Conservation (phyloP, 192 early-diverging fungal species). For the Coemansia sp. region DNA sequence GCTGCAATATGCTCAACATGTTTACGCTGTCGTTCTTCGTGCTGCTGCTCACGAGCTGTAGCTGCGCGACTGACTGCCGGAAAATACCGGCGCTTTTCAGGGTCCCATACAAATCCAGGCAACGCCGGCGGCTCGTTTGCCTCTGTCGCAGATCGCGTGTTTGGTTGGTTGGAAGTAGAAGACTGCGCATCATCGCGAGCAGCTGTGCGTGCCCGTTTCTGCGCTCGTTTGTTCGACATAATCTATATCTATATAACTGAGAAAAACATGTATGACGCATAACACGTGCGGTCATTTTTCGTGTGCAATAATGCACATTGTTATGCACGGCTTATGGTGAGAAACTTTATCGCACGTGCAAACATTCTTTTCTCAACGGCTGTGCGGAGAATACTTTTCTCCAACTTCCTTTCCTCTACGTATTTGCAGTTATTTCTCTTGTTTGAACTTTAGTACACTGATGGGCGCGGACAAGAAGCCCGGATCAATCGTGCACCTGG, state of each 20-base stretch:
- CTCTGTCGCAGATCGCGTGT: neutral
- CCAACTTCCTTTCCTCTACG: neutral
- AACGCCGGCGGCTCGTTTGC: constrained; percentile 14
- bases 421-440: constrained; percentile 1
- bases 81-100: constrained; percentile 39
- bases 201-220: constrained; percentile 14
- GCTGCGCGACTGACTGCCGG: constrained; percentile 32
- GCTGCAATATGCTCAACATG: constrained; percentile 5
- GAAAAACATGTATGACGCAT: too few relatives aligned
- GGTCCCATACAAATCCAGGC: constrained; percentile 49
- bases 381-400: neutral
- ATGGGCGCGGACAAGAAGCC: constrained; percentile 30
- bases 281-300: too few relatives aligned
- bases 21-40: constrained; percentile 18
- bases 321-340: constrained; percentile 3
- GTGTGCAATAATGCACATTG: neutral
- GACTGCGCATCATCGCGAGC: neutral
- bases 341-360: neutral
- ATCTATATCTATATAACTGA: neutral
- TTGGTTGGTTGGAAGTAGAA: neutral
- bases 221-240: constrained; percentile 10
- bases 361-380: neutral
- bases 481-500: constrained; percentile 62
- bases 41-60: constrained; percentile 15
- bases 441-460: neutral